phyloP scores from a whole-genome alignment of 2,329 filamentous ascomycete genomes.

The Alternaria conjuncta region DNA sequence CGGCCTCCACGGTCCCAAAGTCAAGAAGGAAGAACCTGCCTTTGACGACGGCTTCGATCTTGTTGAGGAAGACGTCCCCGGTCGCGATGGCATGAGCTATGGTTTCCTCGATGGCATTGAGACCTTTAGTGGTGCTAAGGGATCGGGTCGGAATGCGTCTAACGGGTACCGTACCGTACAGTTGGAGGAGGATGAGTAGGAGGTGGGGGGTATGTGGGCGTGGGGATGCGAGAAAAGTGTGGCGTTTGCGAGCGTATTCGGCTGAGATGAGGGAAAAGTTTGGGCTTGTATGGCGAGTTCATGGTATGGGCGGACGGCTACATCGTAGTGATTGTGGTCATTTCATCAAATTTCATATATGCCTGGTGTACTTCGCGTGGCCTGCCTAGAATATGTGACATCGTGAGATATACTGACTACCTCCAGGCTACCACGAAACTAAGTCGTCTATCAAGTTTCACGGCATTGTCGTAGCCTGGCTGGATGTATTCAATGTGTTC shows the following conservation, averaged over 20 bases:
- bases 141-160: neutral
- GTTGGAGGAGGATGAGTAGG: neutral
- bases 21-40: neutral
- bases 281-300: neutral
- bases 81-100: neutral
- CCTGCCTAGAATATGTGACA: neutral
- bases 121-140: neutral
- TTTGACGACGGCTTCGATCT: neutral
- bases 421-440: neutral
- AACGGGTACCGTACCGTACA: neutral
- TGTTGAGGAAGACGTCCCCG: neutral
- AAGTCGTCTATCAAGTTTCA: accelerated
- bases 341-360: neutral
- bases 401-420: neutral
- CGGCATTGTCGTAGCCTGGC: neutral
- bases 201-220: accelerated
- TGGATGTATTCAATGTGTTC: neutral
- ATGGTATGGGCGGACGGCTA: neutral
- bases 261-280: neutral
- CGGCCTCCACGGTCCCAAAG: neutral
- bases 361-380: neutral
- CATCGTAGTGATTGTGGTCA: neutral
- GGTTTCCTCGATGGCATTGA: neutral
- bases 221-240: too few species aligned
- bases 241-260: neutral